Evolutionary conservation across 2,329 filamentous ascomycete species (phyloP).

Genomic region (Ceratocystis albifundus): DNA sequence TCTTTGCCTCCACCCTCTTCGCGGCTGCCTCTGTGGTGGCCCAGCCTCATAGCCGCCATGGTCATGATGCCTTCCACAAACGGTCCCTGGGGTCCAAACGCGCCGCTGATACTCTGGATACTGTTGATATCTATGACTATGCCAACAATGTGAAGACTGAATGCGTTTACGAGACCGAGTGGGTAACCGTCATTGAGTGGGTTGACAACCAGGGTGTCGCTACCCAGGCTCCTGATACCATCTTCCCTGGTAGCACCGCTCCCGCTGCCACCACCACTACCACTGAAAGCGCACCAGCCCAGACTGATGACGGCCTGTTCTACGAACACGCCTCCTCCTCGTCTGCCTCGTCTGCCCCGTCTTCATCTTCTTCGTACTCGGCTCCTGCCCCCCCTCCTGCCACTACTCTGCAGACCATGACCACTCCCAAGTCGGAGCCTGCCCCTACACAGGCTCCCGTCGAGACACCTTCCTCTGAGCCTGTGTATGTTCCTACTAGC

Average conservation of each 20-base stretch:
- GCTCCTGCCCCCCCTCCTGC: not conserved
- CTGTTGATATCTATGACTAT: too few relatives aligned
- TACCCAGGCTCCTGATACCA: constrained; percentile 19
- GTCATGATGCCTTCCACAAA: constrained; percentile 31
- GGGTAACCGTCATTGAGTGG: constrained; percentile 41
- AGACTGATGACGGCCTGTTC: constrained; percentile 5
- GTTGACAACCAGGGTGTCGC: constrained; percentile 28
- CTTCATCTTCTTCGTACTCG: not conserved
- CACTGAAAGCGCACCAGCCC: constrained; percentile 7
- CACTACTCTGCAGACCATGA: constrained; percentile 7
- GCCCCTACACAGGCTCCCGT: constrained; percentile 26
- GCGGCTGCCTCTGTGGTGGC: constrained; percentile 37
- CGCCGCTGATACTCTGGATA: too few relatives aligned
- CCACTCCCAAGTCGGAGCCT: constrained; percentile 23
- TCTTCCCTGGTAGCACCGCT: constrained; percentile 26
- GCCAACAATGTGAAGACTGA: constrained; percentile 28
- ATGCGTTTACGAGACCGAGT: constrained; percentile 29
- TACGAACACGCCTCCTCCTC: constrained; percentile 18
- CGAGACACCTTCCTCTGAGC: constrained; percentile 25
- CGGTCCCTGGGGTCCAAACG: constrained; percentile 24
- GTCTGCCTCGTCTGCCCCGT: too few relatives aligned
- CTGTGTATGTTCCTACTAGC: constrained; percentile 14
- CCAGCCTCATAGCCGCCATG: constrained; percentile 37
- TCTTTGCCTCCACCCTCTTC: constrained; percentile 33
- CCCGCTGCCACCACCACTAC: constrained; percentile 16